Evolutionary conservation across 805 yeast species (phyloP).

Genomic region (Barnettozyma botsteinii): DNA sequence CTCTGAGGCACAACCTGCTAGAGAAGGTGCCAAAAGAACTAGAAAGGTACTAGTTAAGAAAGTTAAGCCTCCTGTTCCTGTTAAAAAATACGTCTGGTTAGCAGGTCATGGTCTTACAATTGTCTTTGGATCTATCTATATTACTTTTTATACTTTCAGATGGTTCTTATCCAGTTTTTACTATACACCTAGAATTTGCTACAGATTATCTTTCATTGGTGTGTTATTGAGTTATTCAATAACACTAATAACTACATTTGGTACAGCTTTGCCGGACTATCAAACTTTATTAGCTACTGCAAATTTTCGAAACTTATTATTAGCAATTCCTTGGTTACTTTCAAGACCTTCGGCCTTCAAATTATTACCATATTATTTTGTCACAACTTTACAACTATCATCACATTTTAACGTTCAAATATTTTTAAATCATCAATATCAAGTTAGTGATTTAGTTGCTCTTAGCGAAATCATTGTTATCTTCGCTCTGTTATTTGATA

Average conservation of each 20-base stretch:
- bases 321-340: constrained; percentile 55
- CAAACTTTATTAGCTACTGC: constrained; percentile 63
- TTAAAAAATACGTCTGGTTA: constrained; percentile 48
- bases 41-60: constrained; percentile 34
- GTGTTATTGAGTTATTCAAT: constrained; percentile 45
- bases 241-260: constrained; percentile 54
- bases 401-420: constrained; percentile 34
- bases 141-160: constrained; percentile 26
- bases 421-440: constrained; percentile 33
- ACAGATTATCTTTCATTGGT: constrained; percentile 53
- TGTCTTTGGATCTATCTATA: constrained; percentile 36
- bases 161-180: constrained; percentile 25
- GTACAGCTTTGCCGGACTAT: constrained; percentile 54
- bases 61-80: constrained; percentile 29
- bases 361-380: constrained; percentile 51
- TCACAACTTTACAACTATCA: constrained; percentile 54
- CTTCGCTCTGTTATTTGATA: constrained; percentile 49
- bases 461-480: constrained; percentile 55
- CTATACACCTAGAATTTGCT: constrained; percentile 44
- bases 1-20: constrained; percentile 13
- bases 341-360: constrained; percentile 63
- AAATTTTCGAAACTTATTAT: constrained; percentile 62
- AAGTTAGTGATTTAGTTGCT: constrained; percentile 45
- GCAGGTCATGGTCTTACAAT: constrained; percentile 47
- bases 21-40: constrained; percentile 18